These are phyloP conservation scores for Neurospora discreta DNA, from an alignment of 495 filamentous ascomycete genomes.

Conservation along the genomic window DNA sequence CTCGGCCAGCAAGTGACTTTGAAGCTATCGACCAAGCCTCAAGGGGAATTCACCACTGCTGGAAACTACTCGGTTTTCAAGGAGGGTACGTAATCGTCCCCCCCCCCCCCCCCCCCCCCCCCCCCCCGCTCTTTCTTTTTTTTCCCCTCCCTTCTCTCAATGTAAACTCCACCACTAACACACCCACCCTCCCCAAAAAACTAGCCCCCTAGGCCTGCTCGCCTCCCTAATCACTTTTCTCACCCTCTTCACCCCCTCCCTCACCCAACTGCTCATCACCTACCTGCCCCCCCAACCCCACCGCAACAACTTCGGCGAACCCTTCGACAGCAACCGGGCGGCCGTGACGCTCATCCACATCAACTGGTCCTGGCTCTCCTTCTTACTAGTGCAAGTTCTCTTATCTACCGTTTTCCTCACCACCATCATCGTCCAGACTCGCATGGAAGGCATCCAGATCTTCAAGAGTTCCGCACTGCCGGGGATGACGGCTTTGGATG, in stretches of 20 bases:
- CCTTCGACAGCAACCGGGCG: background rate
- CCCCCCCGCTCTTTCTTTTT: too few species aligned
- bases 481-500: constrained; percentile 3
- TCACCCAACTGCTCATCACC: background rate
- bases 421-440: constrained; percentile 1
- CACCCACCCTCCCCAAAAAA: background rate
- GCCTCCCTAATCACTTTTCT: background rate
- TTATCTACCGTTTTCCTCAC: background rate
- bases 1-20: constrained; percentile 27
- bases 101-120: too few species aligned
- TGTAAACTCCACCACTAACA: too few species aligned
- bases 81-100: background rate
- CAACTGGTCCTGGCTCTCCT: constrained; percentile 3
- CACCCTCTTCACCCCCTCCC: background rate
- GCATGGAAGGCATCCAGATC: background rate
- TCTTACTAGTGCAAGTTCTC: background rate
- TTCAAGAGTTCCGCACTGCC: constrained; percentile 5
- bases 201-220: background rate
- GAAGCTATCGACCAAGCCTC: constrained; percentile 29
- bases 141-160: too few species aligned
- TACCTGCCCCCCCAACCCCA: constrained; percentile 5
- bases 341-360: background rate
- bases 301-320: background rate
- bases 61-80: background rate
- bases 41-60: constrained; percentile 15